Evolutionary conservation across 331 rosid species (phyloP).

Genomic region (Dryas integrifolia): DNA sequence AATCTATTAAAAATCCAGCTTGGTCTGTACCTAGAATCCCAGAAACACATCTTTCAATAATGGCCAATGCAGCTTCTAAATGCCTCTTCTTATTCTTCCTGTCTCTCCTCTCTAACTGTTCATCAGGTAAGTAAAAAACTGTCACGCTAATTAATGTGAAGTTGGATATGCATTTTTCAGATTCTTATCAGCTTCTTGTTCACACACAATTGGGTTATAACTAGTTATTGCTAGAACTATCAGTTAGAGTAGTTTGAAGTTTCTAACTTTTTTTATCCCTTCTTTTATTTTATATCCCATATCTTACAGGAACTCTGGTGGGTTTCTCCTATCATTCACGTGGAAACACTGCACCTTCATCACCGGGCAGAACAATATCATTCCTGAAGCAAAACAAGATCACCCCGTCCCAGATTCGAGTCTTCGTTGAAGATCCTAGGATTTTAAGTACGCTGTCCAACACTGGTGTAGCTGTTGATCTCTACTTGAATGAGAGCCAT

Average conservation of each 20-base stretch:
- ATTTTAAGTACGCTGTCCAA: constrained; percentile 34
- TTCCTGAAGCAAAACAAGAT: constrained; percentile 44
- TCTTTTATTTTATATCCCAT: background rate
- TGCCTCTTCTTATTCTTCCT: constrained; percentile 46
- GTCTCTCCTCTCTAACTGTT: constrained; percentile 46
- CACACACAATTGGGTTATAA: background rate
- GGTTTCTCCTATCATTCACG: constrained; percentile 49
- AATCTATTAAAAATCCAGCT: constrained; percentile 27
- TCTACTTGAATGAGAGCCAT: constrained; percentile 47
- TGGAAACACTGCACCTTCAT: constrained; percentile 35
- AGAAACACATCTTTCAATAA: constrained; percentile 28
- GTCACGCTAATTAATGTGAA: background rate
- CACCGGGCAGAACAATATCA: constrained; percentile 31
- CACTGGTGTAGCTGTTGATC: constrained; percentile 46
- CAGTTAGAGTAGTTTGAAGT: constrained; percentile 12
- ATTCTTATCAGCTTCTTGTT: background rate
- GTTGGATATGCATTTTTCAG: background rate
- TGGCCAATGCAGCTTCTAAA: constrained; percentile 53
- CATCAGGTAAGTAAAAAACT: constrained; percentile 53
- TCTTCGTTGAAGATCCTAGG: constrained; percentile 34
- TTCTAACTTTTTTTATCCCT: background rate
- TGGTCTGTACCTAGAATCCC: constrained; percentile 35
- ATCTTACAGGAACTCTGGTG: constrained; percentile 45
- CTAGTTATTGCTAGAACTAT: background rate
- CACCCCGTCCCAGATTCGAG: constrained; percentile 40